Evolutionary conservation across 2,329 filamentous ascomycete species (phyloP).

Genomic region (Thermothelomyces thermophilus): DNA sequence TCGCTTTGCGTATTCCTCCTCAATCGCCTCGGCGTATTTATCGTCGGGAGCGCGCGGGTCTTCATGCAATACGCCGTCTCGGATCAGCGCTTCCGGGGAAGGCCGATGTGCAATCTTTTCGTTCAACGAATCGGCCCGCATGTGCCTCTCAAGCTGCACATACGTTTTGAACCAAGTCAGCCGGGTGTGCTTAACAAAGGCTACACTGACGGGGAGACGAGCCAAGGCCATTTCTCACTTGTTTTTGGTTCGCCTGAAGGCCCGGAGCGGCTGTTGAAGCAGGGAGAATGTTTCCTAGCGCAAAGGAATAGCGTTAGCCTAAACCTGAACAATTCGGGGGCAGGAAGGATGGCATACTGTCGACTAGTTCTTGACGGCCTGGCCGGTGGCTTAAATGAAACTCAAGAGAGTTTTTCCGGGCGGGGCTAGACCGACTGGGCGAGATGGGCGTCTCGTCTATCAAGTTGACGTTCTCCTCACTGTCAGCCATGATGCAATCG

Average conservation of each 20-base stretch:
- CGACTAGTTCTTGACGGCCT: conserved; percentile 68
- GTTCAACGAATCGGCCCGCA: conserved; percentile 80
- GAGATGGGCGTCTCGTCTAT: conserved; percentile 56
- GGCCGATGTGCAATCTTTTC: conserved; percentile 78
- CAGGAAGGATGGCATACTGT: conserved; percentile 49
- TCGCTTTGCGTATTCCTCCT: conserved; percentile 58
- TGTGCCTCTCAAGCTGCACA: conserved; percentile 66
- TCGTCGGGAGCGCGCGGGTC: conserved; percentile 54
- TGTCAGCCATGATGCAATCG: conserved; percentile 17
- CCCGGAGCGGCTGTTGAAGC: conserved; percentile 70
- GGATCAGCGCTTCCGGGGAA: conserved; percentile 66
- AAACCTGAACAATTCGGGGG: neutral
- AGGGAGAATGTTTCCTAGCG: conserved; percentile 76
- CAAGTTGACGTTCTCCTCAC: conserved; percentile 11
- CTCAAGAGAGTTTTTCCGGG: conserved; percentile 63
- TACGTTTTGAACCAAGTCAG: neutral
- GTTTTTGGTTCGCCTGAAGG: conserved; percentile 71
- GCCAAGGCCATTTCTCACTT: conserved; percentile 40
- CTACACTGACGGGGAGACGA: neutral
- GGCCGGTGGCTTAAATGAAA: conserved; percentile 67
- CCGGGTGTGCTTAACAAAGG: neutral
- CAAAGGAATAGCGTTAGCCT: conserved; percentile 5
- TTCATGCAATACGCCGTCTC: conserved; percentile 70
- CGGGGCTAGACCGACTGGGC: conserved; percentile 41
- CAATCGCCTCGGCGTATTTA: conserved; percentile 54